Base-by-base conservation (phyloP, 805 yeast species). In the Suhomyces sp. region DNA sequence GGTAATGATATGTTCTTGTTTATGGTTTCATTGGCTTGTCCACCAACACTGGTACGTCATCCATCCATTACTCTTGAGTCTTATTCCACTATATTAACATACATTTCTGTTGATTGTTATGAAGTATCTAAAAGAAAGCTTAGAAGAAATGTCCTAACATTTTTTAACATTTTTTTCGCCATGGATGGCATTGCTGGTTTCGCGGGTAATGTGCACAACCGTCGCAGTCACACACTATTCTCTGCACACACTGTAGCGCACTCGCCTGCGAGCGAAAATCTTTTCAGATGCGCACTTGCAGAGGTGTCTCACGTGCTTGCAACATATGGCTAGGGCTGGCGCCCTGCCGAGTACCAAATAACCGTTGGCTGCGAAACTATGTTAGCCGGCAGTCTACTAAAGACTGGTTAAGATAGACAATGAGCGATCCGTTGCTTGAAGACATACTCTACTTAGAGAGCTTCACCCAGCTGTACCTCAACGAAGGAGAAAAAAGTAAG, bases 61-160 rank as follows among this genome's bases (percentile, higher is more conserved):
- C 22, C n/a, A 8, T 19, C 41, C 41, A 37, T 37, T 37, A 37
- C 41, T 37, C 22, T 37, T 37, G 17, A 37, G 22, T 37, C 41
- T 17, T 41, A 10, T 49, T 44, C 21, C 22, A 19, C 37, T 40
- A 19, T 43, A 19, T 41, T 37, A 50, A 55, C 58, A 55, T 57
- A 55, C 58, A 55, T 53, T 55, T 52, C 51, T 49, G 44, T 39
- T 56, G 45, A 49, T 51, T 56, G 49, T 53, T 51, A 53, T 53
- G 43, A 45, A 46, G 57, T 51, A 43, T 46, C 37, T 37, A 46
- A 48, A 50, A 54, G 54, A 48, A 50, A 46, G 47, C 45, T 50
- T 46, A 48, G 41, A 47, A 45, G 45, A 45, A 48, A 46, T 35
- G 45, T 10, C 44, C 47, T 48, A 40, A 24, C 27, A 47, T 17